Percentiles rank a stretch among this genome's conserved stretches.
Evolutionary conservation across 176 grass and related monocot species (phyloP).

Genomic region (Triticum turgidum): DNA sequence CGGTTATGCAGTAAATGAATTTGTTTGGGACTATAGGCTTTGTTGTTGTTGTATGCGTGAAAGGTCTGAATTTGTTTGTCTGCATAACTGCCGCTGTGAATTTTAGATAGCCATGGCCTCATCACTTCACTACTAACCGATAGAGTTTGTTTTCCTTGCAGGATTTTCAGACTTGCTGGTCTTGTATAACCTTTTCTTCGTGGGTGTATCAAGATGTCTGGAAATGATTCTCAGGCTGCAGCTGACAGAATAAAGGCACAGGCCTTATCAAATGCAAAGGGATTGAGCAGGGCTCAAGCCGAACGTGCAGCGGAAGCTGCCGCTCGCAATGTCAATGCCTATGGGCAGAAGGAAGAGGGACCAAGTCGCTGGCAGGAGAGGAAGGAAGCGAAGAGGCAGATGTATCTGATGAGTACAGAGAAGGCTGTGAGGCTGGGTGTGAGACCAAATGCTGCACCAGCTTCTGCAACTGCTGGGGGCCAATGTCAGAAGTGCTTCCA

Average conservation of each 20-base stretch:
- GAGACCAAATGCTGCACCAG: slow-evolving; percentile 50
- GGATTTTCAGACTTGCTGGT: not conserved
- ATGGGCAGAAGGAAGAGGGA: slow-evolving; percentile 96
- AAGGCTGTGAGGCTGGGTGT: slow-evolving; percentile 73
- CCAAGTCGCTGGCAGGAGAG: slow-evolving; percentile 89
- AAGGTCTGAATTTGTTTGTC: not conserved
- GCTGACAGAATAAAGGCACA: slow-evolving; percentile 70
- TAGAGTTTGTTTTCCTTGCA: not conserved
- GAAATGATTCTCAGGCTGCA: slow-evolving; percentile 60
- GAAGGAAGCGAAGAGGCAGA: slow-evolving; percentile 87
- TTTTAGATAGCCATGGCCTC: not conserved
- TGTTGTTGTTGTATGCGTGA: not conserved
- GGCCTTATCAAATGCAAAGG: slow-evolving; percentile 69
- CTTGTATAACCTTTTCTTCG: not conserved
- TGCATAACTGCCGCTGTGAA: not conserved
- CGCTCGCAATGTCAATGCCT: slow-evolving; percentile 83
- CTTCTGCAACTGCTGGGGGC: slow-evolving; percentile 26
- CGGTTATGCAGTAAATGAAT: not conserved
- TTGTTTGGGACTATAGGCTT: no score
- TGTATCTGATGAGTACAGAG: slow-evolving; percentile 97
- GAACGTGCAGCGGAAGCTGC: slow-evolving; percentile 72
- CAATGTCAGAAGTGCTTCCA: slow-evolving; percentile 96
- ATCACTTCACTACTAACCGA: not conserved
- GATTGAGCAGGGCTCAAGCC: slow-evolving; percentile 82
- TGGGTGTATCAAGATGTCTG: slow-evolving; percentile 52